These are phyloP conservation scores for Ophiostoma himal-ulmi DNA, from an alignment of 2,329 filamentous ascomycete genomes.

Conservation along the genomic window DNA sequence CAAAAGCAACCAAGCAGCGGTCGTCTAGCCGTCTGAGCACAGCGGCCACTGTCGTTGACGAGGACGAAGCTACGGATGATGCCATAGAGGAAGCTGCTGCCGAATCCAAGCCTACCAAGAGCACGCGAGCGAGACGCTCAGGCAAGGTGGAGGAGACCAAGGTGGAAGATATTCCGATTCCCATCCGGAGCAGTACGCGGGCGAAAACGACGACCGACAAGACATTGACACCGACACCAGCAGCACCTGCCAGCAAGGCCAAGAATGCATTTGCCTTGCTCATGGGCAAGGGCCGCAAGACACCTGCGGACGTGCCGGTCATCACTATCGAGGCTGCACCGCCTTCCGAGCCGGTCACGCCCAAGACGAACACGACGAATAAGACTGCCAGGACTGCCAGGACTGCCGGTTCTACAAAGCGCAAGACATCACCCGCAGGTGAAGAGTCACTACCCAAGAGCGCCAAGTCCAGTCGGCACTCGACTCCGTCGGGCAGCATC, in stretches of 20 bases:
- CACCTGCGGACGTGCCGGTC: neutral
- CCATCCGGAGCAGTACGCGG: constrained; percentile 36
- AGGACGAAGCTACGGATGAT: neutral
- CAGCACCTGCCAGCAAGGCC: constrained; percentile 26
- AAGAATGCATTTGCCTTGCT: constrained; percentile 49
- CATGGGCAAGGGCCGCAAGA: constrained; percentile 41
- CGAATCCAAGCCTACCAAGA: constrained; percentile 20
- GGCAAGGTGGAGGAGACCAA: constrained; percentile 9
- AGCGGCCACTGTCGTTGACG: constrained; percentile 26
- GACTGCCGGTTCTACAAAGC: constrained; percentile 27
- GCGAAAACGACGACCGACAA: constrained; percentile 28
- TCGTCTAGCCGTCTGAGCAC: constrained; percentile 29
- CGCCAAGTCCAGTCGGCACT: constrained; percentile 65
- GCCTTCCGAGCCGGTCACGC: neutral
- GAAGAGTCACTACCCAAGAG: constrained; percentile 55
- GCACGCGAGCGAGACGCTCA: constrained; percentile 25
- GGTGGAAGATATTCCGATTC: constrained; percentile 19
- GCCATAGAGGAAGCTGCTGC: neutral
- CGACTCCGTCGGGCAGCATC: constrained; percentile 56
- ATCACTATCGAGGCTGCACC: constrained; percentile 13
- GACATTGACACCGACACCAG: constrained; percentile 21
- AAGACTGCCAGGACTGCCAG: constrained; percentile 8
- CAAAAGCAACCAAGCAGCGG: neutral
- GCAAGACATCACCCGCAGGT: constrained; percentile 34
- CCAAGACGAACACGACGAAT: constrained; percentile 25